phyloP scores from a whole-genome alignment of 2,329 filamentous ascomycete genomes.

The Ophiocordyceps camponoti-saundersi region DNA sequence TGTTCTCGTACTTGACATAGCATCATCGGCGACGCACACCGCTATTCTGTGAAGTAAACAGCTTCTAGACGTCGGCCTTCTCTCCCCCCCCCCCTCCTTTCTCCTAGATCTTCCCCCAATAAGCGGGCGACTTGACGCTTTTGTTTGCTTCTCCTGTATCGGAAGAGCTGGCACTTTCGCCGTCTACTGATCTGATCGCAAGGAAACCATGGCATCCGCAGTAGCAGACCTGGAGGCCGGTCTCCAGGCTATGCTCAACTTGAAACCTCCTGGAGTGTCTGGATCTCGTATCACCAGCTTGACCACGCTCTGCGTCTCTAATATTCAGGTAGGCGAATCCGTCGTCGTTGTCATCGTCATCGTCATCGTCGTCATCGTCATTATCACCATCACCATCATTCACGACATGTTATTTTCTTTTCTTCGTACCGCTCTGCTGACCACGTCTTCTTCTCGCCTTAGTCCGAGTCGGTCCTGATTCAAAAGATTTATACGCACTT shows the following conservation, averaged over 20 bases:
- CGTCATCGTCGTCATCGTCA: too few relatives aligned
- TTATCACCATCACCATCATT: too few relatives aligned
- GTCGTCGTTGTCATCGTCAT: background rate
- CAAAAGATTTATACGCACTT: conserved; percentile 96
- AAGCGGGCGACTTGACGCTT: background rate
- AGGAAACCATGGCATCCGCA: conserved; percentile 54
- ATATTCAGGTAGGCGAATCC: conserved; percentile 55
- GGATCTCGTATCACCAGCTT: conserved; percentile 80
- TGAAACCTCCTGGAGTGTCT: conserved; percentile 89
- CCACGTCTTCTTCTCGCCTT: background rate
- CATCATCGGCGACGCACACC: background rate
- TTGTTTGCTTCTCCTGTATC: background rate
- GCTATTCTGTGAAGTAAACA: background rate
- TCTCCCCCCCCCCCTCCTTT: too few relatives aligned
- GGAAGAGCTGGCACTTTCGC: too few relatives aligned
- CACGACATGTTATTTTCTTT: conserved; percentile 3
- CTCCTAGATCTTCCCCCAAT: too few relatives aligned
- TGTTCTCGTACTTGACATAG: background rate
- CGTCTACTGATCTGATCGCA: background rate
- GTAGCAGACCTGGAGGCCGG: conserved; percentile 82
- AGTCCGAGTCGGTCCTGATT: conserved; percentile 90
- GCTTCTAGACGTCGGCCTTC: background rate
- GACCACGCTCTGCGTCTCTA: conserved; percentile 73
- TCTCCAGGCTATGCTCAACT: conserved; percentile 76
- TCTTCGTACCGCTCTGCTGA: background rate